Evolutionary conservation across 164 flowering plant genomes (phyloP).

Genomic region (Stephania yunnanensis): DNA sequence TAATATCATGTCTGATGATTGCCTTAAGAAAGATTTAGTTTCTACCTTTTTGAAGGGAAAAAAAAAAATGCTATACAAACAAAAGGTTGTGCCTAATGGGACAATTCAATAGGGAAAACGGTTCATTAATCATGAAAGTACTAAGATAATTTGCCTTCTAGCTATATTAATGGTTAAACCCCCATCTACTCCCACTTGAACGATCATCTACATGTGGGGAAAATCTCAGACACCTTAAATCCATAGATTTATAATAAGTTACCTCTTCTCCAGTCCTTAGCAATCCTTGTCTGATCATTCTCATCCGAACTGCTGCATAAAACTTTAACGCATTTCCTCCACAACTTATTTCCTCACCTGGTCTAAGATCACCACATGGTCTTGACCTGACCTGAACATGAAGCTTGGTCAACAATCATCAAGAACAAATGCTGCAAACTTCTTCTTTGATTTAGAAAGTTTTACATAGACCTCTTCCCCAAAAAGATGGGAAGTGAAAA

Average conservation of each 20-base stretch:
- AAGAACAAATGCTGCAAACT: not conserved
- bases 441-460: not conserved
- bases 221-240: not conserved
- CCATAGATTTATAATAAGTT: not conserved
- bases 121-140: too few relatives aligned
- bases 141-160: not conserved
- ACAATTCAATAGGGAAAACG: not conserved
- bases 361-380: conserved; percentile 29
- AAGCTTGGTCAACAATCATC: not conserved
- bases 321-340: conserved; percentile 85
- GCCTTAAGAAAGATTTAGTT: not conserved
- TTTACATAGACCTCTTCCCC: not conserved
- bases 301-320: conserved; percentile 72
- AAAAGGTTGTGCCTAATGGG: not conserved
- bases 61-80: not conserved
- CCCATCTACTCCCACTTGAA: not conserved
- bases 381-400: conserved; percentile 46
- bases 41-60: not conserved
- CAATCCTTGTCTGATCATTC: conserved; percentile 46
- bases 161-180: too few relatives aligned
- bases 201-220: not conserved
- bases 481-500: not conserved
- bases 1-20: too few relatives aligned
- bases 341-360: conserved; percentile 50
- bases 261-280: conserved; percentile 54